Evolutionary conservation across 306 rosid genomes (phyloP), one percentile per base, ranked within the genome.

Genomic region (Quillaja saponaria): DNA sequence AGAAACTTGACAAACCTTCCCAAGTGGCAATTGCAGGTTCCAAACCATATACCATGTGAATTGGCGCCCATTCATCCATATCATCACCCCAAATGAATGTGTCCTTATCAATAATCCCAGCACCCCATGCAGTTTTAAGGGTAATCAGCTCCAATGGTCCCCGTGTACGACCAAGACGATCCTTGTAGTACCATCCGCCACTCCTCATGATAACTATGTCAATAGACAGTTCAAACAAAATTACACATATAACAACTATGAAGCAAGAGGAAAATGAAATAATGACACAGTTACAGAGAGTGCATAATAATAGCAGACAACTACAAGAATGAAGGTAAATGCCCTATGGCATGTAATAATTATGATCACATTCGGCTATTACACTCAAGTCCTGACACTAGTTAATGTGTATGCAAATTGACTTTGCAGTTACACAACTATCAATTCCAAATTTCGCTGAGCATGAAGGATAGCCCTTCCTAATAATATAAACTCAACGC

Each of bases 61-160:
- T 82, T 17, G 96, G 98, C 0, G 94, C 96, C 87, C 88, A 92
- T 78, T 88, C 98, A 73, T 92, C 98, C 96, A 92, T 76, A 79
- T 92, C 98, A 13, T 92, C 98, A 3, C 96, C 95, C 98, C 98
- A 92, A 65, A 92, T 81, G 78, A 92, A 88, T n/a, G 96, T 92
- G 71, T 92, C 71, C 68, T 84, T 88, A 72, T 92, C 96, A 77
- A 92, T 86, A 70, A 88, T 78, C 55, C 98, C 98, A 80, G 61
- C 94, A 58, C 95, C 83, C 96, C 96, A 92, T 15, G 98, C 95
- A 9, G 96, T 88, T 80, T 82, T 88, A 33, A 92, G 95, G 0
- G 77, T 63, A 61, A 86, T 78, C 63, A 92, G 81, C 80, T 90
- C 86, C 41, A 73, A 76, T 0, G 98, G 96, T 34, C 95, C 98